Conservation (phyloP, 192 early-diverging fungal species). For the Linnemannia zychae region DNA sequence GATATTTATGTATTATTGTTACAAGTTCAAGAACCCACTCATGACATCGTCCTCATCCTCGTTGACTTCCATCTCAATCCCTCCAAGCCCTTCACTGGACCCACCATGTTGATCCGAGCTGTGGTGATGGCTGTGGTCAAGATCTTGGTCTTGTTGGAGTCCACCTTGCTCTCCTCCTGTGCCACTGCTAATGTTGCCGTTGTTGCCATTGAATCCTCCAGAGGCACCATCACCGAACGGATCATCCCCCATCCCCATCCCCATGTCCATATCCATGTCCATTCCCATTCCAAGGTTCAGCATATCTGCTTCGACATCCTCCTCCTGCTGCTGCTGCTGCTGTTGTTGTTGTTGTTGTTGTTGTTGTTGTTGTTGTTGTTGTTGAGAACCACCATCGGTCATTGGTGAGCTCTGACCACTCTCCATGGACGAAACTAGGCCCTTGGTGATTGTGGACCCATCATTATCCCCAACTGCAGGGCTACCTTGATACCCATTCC, state of each 20-base stretch:
- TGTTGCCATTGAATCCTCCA: slow-evolving; percentile 3
- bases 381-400: background rate
- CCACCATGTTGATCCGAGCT: background rate
- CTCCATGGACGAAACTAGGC: background rate
- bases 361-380: background rate
- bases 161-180: background rate
- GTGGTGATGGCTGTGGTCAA: background rate
- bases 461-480: background rate
- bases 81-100: slow-evolving; percentile 14
- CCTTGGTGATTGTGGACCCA: background rate
- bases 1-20: background rate
- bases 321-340: slow-evolving; percentile 9
- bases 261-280: slow-evolving; percentile 45
- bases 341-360: slow-evolving; percentile 7
- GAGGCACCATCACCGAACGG: background rate
- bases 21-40: slow-evolving; percentile 53
- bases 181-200: background rate
- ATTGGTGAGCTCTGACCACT: slow-evolving; percentile 5
- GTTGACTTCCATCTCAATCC: slow-evolving; percentile 38
- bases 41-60: slow-evolving; percentile 50
- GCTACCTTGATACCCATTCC: background rate
- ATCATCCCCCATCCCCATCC: slow-evolving; percentile 24
- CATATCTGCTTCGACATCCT: slow-evolving; percentile 19
- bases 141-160: slow-evolving; percentile 9
- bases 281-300: slow-evolving; percentile 41